phyloP scores from a whole-genome alignment of 2,329 filamentous ascomycete species.

The Atkinsonella texensis region DNA sequence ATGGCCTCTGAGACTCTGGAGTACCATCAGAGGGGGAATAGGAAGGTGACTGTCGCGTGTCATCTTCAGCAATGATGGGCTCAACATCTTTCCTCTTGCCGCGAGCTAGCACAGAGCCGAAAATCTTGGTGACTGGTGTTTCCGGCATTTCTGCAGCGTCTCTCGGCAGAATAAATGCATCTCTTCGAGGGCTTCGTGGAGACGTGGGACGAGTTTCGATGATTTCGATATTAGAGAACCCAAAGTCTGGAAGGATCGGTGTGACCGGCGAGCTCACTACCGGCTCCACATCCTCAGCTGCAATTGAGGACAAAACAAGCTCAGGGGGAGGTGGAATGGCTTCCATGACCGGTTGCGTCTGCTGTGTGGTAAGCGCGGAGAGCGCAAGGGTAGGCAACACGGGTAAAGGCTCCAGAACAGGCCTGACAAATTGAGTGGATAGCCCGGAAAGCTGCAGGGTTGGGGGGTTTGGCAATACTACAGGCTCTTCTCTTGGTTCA shows the following conservation, averaged over 20 bases:
- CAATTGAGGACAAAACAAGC: slow-evolving; percentile 25
- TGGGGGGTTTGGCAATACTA: slow-evolving; percentile 9
- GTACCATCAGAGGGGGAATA: slow-evolving; percentile 29
- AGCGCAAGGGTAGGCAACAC: slow-evolving; percentile 15
- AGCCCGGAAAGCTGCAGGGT: slow-evolving; percentile 23
- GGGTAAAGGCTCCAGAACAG: slow-evolving; percentile 17
- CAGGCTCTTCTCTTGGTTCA: slow-evolving; percentile 22
- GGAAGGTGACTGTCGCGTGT: slow-evolving; percentile 42
- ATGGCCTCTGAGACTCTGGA: slow-evolving; percentile 43
- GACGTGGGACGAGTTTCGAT: slow-evolving; percentile 34
- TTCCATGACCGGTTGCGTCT: slow-evolving; percentile 14
- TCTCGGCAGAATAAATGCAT: slow-evolving; percentile 44
- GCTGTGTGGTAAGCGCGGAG: slow-evolving; percentile 21
- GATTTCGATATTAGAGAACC: slow-evolving; percentile 33
- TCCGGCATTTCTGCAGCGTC: slow-evolving; percentile 27
- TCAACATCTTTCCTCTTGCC: slow-evolving; percentile 28
- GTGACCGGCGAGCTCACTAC: slow-evolving; percentile 14
- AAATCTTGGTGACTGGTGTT: slow-evolving; percentile 27
- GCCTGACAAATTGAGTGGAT: slow-evolving; percentile 24
- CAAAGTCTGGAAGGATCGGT: slow-evolving; percentile 20
- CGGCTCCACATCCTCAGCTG: slow-evolving; percentile 27
- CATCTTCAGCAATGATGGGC: slow-evolving; percentile 51
- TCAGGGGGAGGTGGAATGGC: slow-evolving; percentile 13
- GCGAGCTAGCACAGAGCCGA: slow-evolving; percentile 33
- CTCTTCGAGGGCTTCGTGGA: slow-evolving; percentile 38